Evolutionary conservation across 1,284 basidiomycete genomes (phyloP), one percentile per base, ranked within the genome.

Genomic region (Trametes versicolor): DNA sequence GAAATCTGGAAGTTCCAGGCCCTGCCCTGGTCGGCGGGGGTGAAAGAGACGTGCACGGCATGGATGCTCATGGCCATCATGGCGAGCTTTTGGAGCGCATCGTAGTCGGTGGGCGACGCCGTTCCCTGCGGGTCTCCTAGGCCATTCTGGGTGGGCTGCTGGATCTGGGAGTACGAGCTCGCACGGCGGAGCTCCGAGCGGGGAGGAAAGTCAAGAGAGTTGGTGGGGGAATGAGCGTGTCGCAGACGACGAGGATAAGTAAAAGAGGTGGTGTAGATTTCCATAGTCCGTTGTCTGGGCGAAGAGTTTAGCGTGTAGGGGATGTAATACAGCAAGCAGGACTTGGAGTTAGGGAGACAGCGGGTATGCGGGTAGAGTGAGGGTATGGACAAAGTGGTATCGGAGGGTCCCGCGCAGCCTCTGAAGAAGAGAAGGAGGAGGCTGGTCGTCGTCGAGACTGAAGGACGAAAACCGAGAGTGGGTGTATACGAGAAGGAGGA

Each of bases 241-340:
- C 88, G 88, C 77, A 88, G 84, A 76, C 88, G 83, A 82, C 92
- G 91, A 72, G 93, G 93, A 81, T 93, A 91, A 74, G 89, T 91
- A 84, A 95, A 95, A 75, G 95, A 94, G 71, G 94, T 94, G 61
- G 95, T 94, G 86, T 96, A 97, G 76, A 96, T 88, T 78, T 97
- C 95, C 95, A 96, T 96, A 76, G 75, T 80, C 70, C 60, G 29
- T 65, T 71, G 69, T 66, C 4, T 5, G 64, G 41, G 71, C 32
- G 54, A 21, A 19, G 52, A 7, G 52, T 53, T 69, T 74, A 73
- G 50, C 13, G 29, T n/a, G 50, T 32, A 51, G 50, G 49, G 74
- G 73, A 45, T 61, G 70, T 72, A 75, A 76, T 74, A 73, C 74
- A 77, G 71, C 72, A 72, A 71, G 67, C n/a, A 56, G 66, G 70